Conservation (phyloP, 495 filamentous ascomycete species). For the Amorphotheca resinae region DNA sequence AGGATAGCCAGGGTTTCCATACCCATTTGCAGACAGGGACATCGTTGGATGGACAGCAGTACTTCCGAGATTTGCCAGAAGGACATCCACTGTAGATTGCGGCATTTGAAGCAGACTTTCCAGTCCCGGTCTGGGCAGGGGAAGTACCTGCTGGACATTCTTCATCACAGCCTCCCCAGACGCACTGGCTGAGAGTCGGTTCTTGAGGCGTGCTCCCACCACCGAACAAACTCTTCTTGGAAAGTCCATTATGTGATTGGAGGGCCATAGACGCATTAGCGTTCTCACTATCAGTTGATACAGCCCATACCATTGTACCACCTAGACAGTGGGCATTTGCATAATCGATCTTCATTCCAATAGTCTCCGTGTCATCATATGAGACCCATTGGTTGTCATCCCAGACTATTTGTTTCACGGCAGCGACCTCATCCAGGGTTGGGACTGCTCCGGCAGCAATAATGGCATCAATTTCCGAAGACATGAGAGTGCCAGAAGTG, state of each 20-base stretch:
- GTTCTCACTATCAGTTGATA: constrained; percentile 18
- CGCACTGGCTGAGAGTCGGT: background rate
- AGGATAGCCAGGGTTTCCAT: background rate
- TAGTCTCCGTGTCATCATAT: constrained; percentile 32
- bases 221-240: background rate
- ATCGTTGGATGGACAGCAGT: background rate
- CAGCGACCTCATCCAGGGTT: constrained; percentile 15
- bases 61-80: background rate
- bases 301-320: constrained; percentile 34
- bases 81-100: constrained; percentile 1
- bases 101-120: background rate
- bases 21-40: background rate
- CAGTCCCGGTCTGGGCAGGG: background rate
- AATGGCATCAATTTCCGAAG: constrained; percentile 8
- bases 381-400: constrained; percentile 33
- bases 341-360: constrained; percentile 29
- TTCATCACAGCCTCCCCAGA: background rate
- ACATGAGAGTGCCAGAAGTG: constrained; percentile 1
- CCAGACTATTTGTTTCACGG: constrained; percentile 27
- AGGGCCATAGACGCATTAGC: background rate
- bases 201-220: background rate
- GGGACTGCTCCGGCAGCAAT: background rate
- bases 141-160: background rate
- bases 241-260: background rate
- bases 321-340: constrained; percentile 28